These are phyloP conservation scores for Pseudoscleropodium purum DNA, from an alignment of 225 moss, liverwort and hornwort species.

Conservation along the genomic window DNA sequence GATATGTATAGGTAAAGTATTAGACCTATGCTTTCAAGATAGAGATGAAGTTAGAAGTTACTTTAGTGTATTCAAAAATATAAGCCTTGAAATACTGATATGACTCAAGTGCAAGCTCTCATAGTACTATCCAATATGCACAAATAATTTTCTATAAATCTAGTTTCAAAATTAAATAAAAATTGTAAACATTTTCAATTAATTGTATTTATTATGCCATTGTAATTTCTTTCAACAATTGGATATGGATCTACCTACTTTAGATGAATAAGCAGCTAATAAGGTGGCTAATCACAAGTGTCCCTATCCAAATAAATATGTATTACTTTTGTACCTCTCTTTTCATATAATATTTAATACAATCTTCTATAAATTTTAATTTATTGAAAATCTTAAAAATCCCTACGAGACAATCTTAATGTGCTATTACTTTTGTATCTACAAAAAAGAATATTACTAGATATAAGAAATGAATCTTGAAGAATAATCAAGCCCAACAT, in stretches of 20 bases:
- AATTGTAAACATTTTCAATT: fast-evolving
- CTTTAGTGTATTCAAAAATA: not conserved
- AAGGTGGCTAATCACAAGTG: fast-evolving
- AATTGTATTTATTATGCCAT: not conserved
- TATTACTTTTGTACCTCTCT: not conserved
- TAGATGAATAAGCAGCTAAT: not conserved
- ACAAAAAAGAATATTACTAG: not conserved
- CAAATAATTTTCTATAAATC: not conserved
- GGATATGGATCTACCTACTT: fast-evolving
- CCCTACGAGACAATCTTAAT: not conserved
- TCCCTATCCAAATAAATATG: not conserved
- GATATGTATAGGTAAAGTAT: not conserved
- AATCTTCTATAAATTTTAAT: not conserved
- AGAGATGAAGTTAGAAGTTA: not conserved
- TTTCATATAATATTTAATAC: not conserved
- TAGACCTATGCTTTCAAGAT: not conserved
- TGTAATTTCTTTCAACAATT: fast-evolving
- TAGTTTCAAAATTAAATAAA: not conserved
- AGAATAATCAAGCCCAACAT: fast-evolving
- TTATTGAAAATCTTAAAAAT: not conserved
- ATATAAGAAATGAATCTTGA: fast-evolving
- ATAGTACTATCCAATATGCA: not conserved
- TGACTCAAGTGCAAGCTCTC: fast-evolving
- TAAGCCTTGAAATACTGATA: not conserved
- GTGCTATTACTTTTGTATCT: not conserved